A percentile compares a stretch with the other conserved stretches of the same genome.
phyloP scores from a whole-genome alignment of 768 basidiomycete species.

The Strobilomyces dryophilus region DNA sequence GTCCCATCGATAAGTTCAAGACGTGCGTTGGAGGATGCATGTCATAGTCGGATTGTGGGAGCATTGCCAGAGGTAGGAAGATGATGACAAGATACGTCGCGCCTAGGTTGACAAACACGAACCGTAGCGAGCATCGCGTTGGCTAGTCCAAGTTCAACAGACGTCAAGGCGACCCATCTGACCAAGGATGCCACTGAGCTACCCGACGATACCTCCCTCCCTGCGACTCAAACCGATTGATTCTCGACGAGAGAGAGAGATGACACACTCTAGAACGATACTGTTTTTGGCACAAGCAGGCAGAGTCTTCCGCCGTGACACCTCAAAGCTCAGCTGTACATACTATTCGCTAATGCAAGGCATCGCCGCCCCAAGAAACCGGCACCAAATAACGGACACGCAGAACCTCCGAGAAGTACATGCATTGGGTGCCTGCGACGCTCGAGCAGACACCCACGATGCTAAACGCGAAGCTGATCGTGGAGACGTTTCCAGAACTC shows the following conservation, averaged over 20 bases:
- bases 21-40: constrained; percentile 56
- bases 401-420: constrained; percentile 33
- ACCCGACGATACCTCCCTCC: constrained; percentile 28
- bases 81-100: constrained; percentile 37
- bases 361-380: constrained; percentile 30
- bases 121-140: constrained; percentile 29
- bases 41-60: constrained; percentile 34
- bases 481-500: constrained; percentile 41
- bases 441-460: constrained; percentile 37
- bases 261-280: constrained; percentile 56
- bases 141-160: constrained; percentile 36
- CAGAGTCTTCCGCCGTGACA: constrained; percentile 51
- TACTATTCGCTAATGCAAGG: constrained; percentile 26
- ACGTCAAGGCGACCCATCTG: constrained; percentile 26
- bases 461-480: constrained; percentile 31
- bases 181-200: constrained; percentile 29
- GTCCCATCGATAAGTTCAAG: constrained; percentile 43
- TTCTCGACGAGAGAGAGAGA: not conserved
- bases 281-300: constrained; percentile 58
- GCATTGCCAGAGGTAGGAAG: constrained; percentile 40
- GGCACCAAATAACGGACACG: constrained; percentile 34
- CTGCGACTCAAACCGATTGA: not conserved
- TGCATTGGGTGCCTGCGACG: constrained; percentile 34
- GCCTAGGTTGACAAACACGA: constrained; percentile 42
- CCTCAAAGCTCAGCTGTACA: constrained; percentile 25